These are phyloP conservation scores for Cytospora chrysosperma DNA, from an alignment of 2,329 filamentous ascomycete species.

Conservation along the genomic window DNA sequence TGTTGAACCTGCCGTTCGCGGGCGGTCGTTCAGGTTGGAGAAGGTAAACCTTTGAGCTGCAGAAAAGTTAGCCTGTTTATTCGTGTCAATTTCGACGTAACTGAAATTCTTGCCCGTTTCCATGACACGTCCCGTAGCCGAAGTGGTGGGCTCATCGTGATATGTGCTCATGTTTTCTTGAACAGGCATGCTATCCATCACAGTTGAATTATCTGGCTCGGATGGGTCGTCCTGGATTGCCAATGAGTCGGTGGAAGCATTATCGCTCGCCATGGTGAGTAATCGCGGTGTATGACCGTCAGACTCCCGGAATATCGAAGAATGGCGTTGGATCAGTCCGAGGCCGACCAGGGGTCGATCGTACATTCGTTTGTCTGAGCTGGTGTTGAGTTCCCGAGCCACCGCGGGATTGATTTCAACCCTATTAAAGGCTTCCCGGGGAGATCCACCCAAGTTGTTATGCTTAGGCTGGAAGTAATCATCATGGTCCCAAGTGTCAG, in stretches of 20 bases:
- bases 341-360: slow-evolving; percentile 28
- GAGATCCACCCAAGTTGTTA: slow-evolving; percentile 10
- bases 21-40: not conserved
- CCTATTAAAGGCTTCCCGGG: slow-evolving; percentile 16
- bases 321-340: slow-evolving; percentile 31
- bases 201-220: slow-evolving; percentile 1
- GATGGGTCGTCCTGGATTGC: slow-evolving; percentile 11
- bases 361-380: slow-evolving; percentile 21
- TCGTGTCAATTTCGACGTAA: not conserved
- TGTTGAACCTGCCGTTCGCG: slow-evolving; percentile 23
- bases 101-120: slow-evolving; percentile 1
- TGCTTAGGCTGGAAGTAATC: slow-evolving; percentile 30
- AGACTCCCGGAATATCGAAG: slow-evolving; percentile 31
- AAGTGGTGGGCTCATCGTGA: not conserved
- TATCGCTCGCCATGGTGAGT: slow-evolving; percentile 29
- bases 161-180: not conserved
- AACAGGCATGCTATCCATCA: not conserved
- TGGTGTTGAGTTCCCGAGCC: slow-evolving; percentile 21
- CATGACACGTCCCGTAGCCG: not conserved
- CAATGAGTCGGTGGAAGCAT: slow-evolving; percentile 25
- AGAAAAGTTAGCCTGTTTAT: slow-evolving; percentile 10
- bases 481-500: slow-evolving; percentile 30
- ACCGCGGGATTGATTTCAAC: slow-evolving; percentile 30
- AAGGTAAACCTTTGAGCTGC: slow-evolving; percentile 1
- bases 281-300: slow-evolving; percentile 35